Base-by-base conservation (phyloP, 257 asterid genomes). In the Nicotiana tabacum region DNA sequence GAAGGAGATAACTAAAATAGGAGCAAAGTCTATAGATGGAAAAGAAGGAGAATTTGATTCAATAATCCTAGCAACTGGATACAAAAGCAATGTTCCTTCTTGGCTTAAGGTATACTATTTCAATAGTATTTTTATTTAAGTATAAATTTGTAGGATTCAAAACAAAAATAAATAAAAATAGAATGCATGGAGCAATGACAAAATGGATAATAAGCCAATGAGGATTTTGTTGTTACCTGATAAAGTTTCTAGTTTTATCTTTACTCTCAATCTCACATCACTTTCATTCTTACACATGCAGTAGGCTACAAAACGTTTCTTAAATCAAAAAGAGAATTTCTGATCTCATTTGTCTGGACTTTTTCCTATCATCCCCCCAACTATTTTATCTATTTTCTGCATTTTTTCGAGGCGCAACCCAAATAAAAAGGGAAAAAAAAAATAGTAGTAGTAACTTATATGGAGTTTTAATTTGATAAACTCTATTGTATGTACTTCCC, bases 11-110 rank as follows among this genome's bases (percentile, higher is more conserved):
- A 96, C 98, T 0, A 85, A 66, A 85, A 87, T 67, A 1, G 99
- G 99, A 33, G 98, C 99, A 24, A 93, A 83, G 72, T 96, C 94
- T 84, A 58, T 91, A 5, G 94, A 96, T 78, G 98, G 98, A 6
- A 92, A 93, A 85, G 99, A 93, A 83, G 85, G 80, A 12, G 97
- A 88, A 78, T 96, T 91, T 84, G 99, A 96, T 85, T 83, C 97
- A 2, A 90, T 96, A 72, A 94, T 96, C 27, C 77, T 96, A 8
- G 99, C 99, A 77, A 94, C 99, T 9, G 99, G 99, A 33, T 96
- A 96, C 89, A 94, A 90, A 90, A 94, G 99, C 89, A 96, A 93
- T 81, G 99, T 96, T 29, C 98, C 98, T 5, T 74, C 55, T 82
- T 96, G 99, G 99, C 96, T 96, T 61, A 90, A 94, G 98, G 99